Evolutionary conservation across 805 yeast species (phyloP).

Genomic region (Zygosaccharomyces siamensis): DNA sequence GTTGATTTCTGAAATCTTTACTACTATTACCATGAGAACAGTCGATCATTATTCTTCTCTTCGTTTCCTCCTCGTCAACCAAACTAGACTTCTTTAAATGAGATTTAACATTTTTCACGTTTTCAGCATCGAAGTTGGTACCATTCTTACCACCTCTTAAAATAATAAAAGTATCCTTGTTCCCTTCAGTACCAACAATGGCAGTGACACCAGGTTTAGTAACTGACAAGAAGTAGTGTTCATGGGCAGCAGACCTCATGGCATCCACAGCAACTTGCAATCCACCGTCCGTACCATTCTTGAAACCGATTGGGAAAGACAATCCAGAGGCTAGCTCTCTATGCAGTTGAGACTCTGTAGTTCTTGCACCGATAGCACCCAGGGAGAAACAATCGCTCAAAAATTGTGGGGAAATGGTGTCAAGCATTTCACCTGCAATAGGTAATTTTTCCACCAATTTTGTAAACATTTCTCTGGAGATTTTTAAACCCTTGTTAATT

Average conservation of each 20-base stretch:
- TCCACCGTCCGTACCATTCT: conserved; percentile 96
- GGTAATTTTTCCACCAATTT: conserved; percentile 81
- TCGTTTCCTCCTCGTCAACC: conserved; percentile 39
- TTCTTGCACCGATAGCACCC: conserved; percentile 98
- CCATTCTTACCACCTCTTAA: conserved; percentile 94
- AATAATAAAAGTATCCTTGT: conserved; percentile 82
- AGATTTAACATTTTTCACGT: conserved; percentile 61
- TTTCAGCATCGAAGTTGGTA: conserved; percentile 78
- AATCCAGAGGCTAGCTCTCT: conserved; percentile 95
- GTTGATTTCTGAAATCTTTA: conserved; percentile 90
- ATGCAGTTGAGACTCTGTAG: conserved; percentile 96
- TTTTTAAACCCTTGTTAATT: conserved; percentile 89
- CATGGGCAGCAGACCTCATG: conserved; percentile 81
- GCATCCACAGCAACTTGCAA: conserved; percentile 95
- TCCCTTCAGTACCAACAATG: conserved; percentile 92
- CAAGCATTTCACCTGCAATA: conserved; percentile 96
- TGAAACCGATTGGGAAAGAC: conserved; percentile 97
- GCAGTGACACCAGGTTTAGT: conserved; percentile 97
- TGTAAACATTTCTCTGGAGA: conserved; percentile 80
- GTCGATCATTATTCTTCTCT: conserved; percentile 87
- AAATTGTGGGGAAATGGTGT: conserved; percentile 95
- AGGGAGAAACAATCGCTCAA: conserved; percentile 87
- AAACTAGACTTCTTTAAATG: conserved; percentile 50
- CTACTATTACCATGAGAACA: conserved; percentile 96
- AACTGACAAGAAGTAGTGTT: conserved; percentile 91